Percentiles rank a stretch among this genome's conserved stretches.
Conservation (phyloP, 2,329 filamentous ascomycete genomes). For the Corinectria fuckeliana region DNA sequence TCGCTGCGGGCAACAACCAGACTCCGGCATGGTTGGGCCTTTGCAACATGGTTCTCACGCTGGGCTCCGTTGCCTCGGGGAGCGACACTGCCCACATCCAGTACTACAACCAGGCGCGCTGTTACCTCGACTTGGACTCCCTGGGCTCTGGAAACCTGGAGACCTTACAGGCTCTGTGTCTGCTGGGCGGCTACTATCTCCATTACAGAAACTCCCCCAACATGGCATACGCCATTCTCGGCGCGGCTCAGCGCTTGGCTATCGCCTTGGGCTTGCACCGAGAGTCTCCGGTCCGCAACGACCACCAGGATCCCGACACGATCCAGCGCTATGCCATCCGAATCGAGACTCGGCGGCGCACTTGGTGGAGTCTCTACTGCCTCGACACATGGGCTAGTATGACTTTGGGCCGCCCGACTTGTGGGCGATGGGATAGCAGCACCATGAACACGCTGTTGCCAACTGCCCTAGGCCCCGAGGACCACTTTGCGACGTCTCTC, state of each 20-base stretch:
- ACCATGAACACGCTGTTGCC: slow-evolving; percentile 42
- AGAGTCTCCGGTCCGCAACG: slow-evolving; percentile 48
- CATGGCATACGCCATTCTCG: slow-evolving; percentile 76
- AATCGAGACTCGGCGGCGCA: slow-evolving; percentile 66
- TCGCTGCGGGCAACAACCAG: slow-evolving; percentile 54
- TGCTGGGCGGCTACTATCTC: slow-evolving; percentile 78
- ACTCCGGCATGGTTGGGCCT: slow-evolving; percentile 66
- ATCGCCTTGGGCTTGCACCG: slow-evolving; percentile 75
- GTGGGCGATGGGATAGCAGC: slow-evolving; percentile 38
- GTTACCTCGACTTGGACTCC: slow-evolving; percentile 60
- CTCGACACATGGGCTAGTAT: slow-evolving; percentile 76
- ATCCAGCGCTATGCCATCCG: slow-evolving; percentile 36
- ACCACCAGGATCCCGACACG: slow-evolving; percentile 52
- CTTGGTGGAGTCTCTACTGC: slow-evolving; percentile 77
- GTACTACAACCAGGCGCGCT: slow-evolving; percentile 62
- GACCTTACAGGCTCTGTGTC: slow-evolving; percentile 72
- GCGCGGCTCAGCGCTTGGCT: slow-evolving; percentile 76
- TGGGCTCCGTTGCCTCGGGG: slow-evolving; percentile 65
- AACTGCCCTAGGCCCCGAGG: slow-evolving; percentile 26
- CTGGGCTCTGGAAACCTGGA: slow-evolving; percentile 71
- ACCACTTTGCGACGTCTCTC: slow-evolving; percentile 35
- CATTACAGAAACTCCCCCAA: slow-evolving; percentile 81
- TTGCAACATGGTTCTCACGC: slow-evolving; percentile 67
- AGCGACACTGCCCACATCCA: slow-evolving; percentile 62
- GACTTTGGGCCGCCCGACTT: slow-evolving; percentile 68